These are phyloP conservation scores for Edaphochlamys debaryana DNA, from an alignment of 139 green algal species.

Conservation along the genomic window DNA sequence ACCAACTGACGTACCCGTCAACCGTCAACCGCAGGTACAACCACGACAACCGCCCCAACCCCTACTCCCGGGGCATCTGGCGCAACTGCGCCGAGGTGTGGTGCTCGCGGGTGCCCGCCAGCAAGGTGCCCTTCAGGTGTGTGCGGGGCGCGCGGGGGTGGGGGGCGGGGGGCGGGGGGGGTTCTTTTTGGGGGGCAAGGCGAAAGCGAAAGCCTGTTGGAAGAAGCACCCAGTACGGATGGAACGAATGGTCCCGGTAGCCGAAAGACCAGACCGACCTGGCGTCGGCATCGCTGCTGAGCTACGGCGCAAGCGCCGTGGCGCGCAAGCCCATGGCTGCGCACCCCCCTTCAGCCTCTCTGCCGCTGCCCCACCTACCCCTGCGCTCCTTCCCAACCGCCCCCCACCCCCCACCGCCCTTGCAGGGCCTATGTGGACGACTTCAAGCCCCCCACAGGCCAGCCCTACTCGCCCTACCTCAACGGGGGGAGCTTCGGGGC, in stretches of 20 bases:
- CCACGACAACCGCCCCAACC: slow-evolving; percentile 69
- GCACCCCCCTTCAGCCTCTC: too few species aligned
- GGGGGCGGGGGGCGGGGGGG: not conserved
- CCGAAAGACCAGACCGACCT: too few species aligned
- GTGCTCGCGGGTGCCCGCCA: slow-evolving; percentile 43
- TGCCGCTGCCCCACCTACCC: not conserved
- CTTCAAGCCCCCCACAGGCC: slow-evolving; percentile 28
- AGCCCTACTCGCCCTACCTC: slow-evolving; percentile 36
- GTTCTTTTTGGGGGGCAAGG: not conserved
- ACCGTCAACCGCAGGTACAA: slow-evolving; percentile 40
- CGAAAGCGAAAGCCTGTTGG: too few species aligned
- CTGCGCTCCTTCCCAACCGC: not conserved
- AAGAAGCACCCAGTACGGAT: too few species aligned
- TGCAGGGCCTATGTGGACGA: slow-evolving; percentile 24
- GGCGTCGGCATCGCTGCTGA: too few species aligned
- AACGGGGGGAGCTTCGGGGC: not conserved
- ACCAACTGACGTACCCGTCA: too few species aligned
- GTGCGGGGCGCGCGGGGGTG: not conserved
- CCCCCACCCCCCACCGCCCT: not conserved
- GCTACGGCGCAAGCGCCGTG: too few species aligned
- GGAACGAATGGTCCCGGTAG: too few species aligned
- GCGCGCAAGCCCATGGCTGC: too few species aligned
- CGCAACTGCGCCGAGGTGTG: slow-evolving; percentile 76
- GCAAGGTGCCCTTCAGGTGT: slow-evolving; percentile 28
- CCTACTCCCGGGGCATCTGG: slow-evolving; percentile 69